A percentile compares a stretch with the other conserved stretches of the same genome.
Evolutionary conservation across 805 yeast species (phyloP).

Genomic region (Candida krabiensis): DNA sequence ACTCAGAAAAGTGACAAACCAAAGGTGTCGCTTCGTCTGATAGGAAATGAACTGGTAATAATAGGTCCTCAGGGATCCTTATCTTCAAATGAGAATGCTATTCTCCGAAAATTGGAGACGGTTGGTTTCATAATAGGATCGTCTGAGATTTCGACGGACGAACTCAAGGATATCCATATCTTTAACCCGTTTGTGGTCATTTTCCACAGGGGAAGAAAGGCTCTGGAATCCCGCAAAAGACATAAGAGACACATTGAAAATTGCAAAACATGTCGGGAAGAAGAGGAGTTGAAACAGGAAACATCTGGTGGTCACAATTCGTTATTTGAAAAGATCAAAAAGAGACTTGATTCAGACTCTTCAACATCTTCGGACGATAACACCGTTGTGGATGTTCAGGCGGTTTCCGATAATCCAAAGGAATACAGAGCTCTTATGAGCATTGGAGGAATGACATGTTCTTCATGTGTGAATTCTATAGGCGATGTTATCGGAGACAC

Average conservation of each 20-base stretch:
- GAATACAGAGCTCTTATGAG: constrained; percentile 53
- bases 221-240: constrained; percentile 20
- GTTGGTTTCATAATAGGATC: constrained; percentile 38
- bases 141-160: constrained; percentile 13
- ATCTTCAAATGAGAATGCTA: constrained; percentile 22
- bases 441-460: constrained; percentile 70
- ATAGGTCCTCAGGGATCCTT: constrained; percentile 22
- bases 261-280: constrained; percentile 43
- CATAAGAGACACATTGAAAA: constrained; percentile 38
- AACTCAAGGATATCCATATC: constrained; percentile 7
- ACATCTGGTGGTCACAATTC: constrained; percentile 1
- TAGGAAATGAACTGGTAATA: constrained; percentile 31
- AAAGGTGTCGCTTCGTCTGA: constrained; percentile 21
- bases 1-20: constrained; percentile 7
- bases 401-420: constrained; percentile 17
- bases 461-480: constrained; percentile 51
- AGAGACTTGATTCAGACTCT: constrained; percentile 13
- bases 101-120: constrained; percentile 29
- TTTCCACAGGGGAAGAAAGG: constrained; percentile 18
- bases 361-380: constrained; percentile 15
- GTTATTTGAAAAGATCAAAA: constrained; percentile 1
- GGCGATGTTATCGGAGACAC: constrained; percentile 39
- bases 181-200: constrained; percentile 17
- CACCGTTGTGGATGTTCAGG: constrained; percentile 27
- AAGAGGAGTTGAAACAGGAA: constrained; percentile 14